Conservation (phyloP, 2,329 filamentous ascomycete genomes). For the Apiospora kogelbergensis region DNA sequence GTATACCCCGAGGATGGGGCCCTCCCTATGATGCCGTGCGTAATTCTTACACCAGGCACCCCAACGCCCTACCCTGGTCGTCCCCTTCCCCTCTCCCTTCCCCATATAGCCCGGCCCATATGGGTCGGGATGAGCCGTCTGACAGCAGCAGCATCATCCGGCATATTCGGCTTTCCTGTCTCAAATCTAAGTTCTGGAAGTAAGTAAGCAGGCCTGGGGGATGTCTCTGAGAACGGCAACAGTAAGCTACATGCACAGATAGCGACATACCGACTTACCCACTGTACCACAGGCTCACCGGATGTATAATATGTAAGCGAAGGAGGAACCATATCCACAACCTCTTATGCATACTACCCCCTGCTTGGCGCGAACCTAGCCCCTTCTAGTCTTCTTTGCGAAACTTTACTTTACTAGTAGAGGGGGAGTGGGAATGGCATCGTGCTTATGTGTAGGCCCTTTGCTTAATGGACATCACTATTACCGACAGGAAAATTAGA, state of each 20-base stretch:
- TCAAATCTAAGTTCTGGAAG: too few relatives aligned
- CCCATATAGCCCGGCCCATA: background rate
- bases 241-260: background rate
- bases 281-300: background rate
- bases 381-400: background rate
- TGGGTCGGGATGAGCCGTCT: background rate
- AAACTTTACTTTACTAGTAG: background rate
- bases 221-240: background rate
- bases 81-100: background rate
- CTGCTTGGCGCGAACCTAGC: background rate
- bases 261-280: too few relatives aligned
- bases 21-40: background rate
- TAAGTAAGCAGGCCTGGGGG: too few relatives aligned
- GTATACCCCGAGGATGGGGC: background rate
- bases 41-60: background rate
- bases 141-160: background rate
- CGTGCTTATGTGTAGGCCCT: background rate
- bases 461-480: background rate
- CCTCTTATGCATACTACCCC: background rate
- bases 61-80: background rate
- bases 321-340: background rate
- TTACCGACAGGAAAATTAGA: background rate
- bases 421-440: background rate
- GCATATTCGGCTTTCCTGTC: background rate
- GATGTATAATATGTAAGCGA: background rate